phyloP scores from a whole-genome alignment of 768 basidiomycete species.

The Trichaptum fuscoviolaceum region DNA sequence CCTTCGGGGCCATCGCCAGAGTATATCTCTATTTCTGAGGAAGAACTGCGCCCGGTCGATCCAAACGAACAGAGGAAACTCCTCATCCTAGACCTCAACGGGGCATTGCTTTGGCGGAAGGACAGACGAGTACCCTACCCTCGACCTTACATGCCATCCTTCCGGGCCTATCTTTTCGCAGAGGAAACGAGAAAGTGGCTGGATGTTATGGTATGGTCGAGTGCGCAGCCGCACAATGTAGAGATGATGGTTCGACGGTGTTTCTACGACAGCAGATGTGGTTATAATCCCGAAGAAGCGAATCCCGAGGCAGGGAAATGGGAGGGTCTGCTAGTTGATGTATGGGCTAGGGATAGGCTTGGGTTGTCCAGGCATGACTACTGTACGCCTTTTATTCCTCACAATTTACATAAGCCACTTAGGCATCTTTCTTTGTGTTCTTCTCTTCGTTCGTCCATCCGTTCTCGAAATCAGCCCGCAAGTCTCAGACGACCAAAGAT shows the following conservation, averaged over 20 bases:
- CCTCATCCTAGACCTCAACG: conserved; percentile 72
- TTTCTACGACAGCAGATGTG: conserved; percentile 40
- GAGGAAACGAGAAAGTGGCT: conserved; percentile 57
- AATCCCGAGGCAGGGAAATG: conserved; percentile 4
- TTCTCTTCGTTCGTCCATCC: conserved; percentile 1
- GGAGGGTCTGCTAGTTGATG: conserved; percentile 36
- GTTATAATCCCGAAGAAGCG: conserved; percentile 14
- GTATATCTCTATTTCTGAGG: conserved; percentile 31
- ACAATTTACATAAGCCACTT: background rate
- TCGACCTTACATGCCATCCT: conserved; percentile 61
- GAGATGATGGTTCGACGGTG: conserved; percentile 63
- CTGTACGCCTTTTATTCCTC: conserved; percentile 42
- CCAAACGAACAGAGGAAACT: conserved; percentile 45
- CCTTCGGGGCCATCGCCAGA: conserved; percentile 24
- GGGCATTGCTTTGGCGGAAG: conserved; percentile 46
- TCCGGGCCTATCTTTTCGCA: conserved; percentile 60
- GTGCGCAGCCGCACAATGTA: conserved; percentile 78
- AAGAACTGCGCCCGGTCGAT: conserved; percentile 24
- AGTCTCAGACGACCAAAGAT: conserved; percentile 65
- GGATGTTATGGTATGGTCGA: conserved; percentile 87
- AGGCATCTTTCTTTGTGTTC: background rate
- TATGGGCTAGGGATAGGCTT: conserved; percentile 79
- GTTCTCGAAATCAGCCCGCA: conserved; percentile 21
- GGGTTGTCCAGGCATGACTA: conserved; percentile 61
- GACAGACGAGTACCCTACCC: conserved; percentile 39